phyloP scores from a whole-genome alignment of 805 yeast species.

The Metschnikowia vanudenii region DNA sequence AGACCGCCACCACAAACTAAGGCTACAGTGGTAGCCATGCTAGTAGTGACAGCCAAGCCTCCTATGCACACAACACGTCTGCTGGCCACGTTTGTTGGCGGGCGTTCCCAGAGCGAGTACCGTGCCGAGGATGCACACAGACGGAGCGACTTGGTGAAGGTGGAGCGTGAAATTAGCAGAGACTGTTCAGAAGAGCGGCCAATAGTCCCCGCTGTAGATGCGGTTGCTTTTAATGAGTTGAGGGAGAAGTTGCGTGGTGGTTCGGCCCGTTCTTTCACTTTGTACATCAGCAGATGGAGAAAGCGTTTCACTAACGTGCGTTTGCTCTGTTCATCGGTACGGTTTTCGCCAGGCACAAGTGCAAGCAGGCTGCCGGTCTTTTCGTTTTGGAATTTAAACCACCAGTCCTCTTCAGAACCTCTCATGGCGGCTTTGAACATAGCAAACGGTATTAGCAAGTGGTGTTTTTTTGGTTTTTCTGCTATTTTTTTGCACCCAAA shows the following conservation, averaged over 20 bases:
- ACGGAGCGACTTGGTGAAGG: constrained; percentile 8
- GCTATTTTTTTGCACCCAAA: constrained; percentile 11
- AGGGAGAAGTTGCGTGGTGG: constrained; percentile 5
- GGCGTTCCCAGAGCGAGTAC: constrained; percentile 7
- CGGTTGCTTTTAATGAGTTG: constrained; percentile 1
- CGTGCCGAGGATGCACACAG: constrained; percentile 8
- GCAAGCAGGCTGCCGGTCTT: background rate
- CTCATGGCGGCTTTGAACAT: constrained; percentile 14
- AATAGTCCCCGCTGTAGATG: background rate
- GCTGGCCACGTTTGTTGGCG: background rate
- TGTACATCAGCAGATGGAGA: constrained; percentile 15
- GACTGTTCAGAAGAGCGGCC: constrained; percentile 2
- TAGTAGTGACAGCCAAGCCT: constrained; percentile 43
- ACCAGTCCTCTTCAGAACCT: constrained; percentile 13
- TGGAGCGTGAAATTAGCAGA: constrained; percentile 3
- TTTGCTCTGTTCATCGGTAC: constrained; percentile 9
- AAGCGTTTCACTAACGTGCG: constrained; percentile 15
- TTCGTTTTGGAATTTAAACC: constrained; percentile 12
- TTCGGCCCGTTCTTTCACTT: constrained; percentile 11
- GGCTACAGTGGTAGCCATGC: constrained; percentile 49
- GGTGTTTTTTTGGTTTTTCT: background rate
- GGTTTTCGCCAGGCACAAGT: constrained; percentile 2
- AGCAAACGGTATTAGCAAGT: constrained; percentile 16
- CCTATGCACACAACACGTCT: constrained; percentile 32
- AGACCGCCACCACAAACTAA: constrained; percentile 71